Evolutionary conservation across 2,329 filamentous ascomycete species (phyloP).

Genomic region (Epichloe typhina): DNA sequence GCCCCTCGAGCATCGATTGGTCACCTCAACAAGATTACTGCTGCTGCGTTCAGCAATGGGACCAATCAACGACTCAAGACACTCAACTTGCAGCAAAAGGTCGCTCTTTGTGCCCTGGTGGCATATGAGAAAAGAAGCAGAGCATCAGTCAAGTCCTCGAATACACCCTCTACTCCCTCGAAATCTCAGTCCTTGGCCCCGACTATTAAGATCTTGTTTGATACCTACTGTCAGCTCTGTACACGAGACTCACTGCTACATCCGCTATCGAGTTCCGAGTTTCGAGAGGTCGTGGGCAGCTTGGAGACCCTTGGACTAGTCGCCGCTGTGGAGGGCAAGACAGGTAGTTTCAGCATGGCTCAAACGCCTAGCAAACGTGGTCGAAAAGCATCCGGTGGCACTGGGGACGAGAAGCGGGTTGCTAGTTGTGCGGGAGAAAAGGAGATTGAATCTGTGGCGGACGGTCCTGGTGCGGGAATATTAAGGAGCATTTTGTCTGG

Average conservation of each 20-base stretch:
- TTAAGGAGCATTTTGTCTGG: slow-evolving; percentile 49
- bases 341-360: slow-evolving; percentile 47
- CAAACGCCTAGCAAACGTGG: slow-evolving; percentile 62
- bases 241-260: slow-evolving; percentile 80
- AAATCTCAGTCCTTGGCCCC: slow-evolving; percentile 52
- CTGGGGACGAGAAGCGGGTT: slow-evolving; percentile 61
- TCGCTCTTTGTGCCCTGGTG: slow-evolving; percentile 76
- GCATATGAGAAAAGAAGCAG: slow-evolving; percentile 70
- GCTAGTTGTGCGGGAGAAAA: slow-evolving; percentile 69
- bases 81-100: slow-evolving; percentile 93
- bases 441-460: slow-evolving; percentile 61
- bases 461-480: slow-evolving; percentile 47
- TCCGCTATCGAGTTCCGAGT: slow-evolving; percentile 80
- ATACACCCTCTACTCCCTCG: slow-evolving; percentile 39
- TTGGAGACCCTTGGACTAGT: slow-evolving; percentile 80
- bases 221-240: slow-evolving; percentile 72
- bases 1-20: slow-evolving; percentile 81
- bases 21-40: slow-evolving; percentile 84
- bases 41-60: slow-evolving; percentile 81
- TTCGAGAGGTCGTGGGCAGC: slow-evolving; percentile 81
- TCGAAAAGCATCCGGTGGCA: slow-evolving; percentile 39
- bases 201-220: slow-evolving; percentile 72
- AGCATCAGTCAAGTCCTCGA: slow-evolving; percentile 29
- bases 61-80: slow-evolving; percentile 71
- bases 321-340: slow-evolving; percentile 55